phyloP scores from a whole-genome alignment of 352 stramenopile genomes.

The Globisporangium camurandrum region DNA sequence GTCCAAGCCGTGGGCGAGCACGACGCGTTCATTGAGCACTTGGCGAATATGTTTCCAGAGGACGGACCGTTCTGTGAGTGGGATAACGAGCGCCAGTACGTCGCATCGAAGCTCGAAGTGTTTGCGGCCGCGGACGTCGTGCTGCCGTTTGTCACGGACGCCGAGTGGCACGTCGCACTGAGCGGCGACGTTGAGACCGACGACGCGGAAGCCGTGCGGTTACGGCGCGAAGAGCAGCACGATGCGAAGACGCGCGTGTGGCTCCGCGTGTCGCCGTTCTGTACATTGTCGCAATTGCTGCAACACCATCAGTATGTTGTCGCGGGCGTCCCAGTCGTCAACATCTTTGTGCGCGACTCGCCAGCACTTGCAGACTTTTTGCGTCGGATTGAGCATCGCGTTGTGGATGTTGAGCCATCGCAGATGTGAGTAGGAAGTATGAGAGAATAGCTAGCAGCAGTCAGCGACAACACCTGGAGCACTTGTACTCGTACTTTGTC shows the following conservation, averaged over 20 bases:
- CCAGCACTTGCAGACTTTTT: constrained; percentile 56
- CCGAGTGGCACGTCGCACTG: constrained; percentile 79
- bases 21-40: constrained; percentile 75
- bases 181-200: constrained; percentile 66
- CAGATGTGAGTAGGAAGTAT: constrained; percentile 12
- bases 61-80: constrained; percentile 78
- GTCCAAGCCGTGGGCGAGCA: constrained; percentile 75
- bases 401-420: constrained; percentile 34
- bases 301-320: constrained; percentile 75
- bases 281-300: constrained; percentile 62
- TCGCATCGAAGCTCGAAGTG: constrained; percentile 66
- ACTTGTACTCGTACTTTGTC: too few species aligned
- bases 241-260: constrained; percentile 71
- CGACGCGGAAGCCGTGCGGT: constrained; percentile 46
- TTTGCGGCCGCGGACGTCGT: constrained; percentile 72
- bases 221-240: constrained; percentile 63
- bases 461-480: too few species aligned
- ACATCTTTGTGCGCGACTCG: constrained; percentile 75
- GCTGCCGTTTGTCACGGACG: constrained; percentile 42
- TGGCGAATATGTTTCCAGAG: constrained; percentile 87
- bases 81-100: constrained; percentile 64
- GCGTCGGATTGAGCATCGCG: constrained; percentile 50
- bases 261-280: constrained; percentile 78
- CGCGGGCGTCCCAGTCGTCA: constrained; percentile 73
- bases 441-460: too few species aligned